phyloP scores from a whole-genome alignment of 345 rosid genomes.

The Hevea brasiliensis region DNA sequence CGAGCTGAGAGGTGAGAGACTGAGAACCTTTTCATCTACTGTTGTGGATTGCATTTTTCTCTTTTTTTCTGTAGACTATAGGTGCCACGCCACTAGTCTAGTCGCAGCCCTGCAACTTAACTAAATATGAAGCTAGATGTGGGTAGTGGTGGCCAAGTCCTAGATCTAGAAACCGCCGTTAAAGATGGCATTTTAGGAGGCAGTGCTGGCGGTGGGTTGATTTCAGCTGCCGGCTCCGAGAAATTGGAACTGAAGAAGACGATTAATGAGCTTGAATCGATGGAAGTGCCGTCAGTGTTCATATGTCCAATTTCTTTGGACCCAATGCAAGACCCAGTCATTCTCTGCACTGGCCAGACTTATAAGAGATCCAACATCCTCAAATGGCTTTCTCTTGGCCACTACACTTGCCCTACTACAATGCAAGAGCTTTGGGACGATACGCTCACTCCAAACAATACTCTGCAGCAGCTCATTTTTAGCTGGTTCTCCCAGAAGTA shows the following conservation, averaged over 20 bases:
- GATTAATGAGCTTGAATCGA: constrained; percentile 55
- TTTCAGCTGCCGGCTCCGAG: constrained; percentile 36
- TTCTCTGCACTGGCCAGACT: constrained; percentile 78
- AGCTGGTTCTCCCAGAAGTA: constrained; percentile 73
- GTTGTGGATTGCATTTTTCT: background rate
- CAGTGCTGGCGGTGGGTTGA: constrained; percentile 32
- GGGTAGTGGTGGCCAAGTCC: constrained; percentile 26
- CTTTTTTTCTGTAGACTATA: too few species aligned
- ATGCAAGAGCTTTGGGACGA: constrained; percentile 88
- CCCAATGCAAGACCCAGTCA: constrained; percentile 80
- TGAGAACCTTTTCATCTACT: too few species aligned
- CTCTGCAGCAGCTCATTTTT: constrained; percentile 59
- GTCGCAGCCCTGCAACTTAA: background rate
- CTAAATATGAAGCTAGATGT: background rate
- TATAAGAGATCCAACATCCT: constrained; percentile 70
- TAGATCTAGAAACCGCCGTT: constrained; percentile 72
- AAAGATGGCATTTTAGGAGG: constrained; percentile 70
- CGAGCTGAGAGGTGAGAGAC: too few species aligned
- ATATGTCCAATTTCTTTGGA: constrained; percentile 78
- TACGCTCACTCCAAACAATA: constrained; percentile 59
- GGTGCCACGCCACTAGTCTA: too few species aligned
- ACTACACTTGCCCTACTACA: constrained; percentile 71
- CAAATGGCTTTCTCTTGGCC: constrained; percentile 71
- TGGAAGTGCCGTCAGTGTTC: constrained; percentile 67
- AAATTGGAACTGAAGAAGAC: constrained; percentile 65